These are phyloP conservation scores for Pichia sp. DNA, from an alignment of 1,139 yeast species.

Conservation along the genomic window DNA sequence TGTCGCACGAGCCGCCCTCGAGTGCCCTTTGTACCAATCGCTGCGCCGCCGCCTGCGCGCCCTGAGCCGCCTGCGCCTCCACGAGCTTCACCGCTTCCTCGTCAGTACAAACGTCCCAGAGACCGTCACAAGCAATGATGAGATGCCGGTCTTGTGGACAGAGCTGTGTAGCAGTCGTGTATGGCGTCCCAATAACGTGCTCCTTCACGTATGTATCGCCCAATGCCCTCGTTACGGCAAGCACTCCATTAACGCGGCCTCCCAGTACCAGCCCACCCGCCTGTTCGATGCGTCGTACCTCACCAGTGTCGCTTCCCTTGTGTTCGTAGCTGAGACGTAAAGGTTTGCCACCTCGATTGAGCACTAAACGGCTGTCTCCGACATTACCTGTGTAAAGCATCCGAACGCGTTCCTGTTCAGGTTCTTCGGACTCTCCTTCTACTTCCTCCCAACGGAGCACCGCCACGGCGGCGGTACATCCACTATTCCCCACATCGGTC, in stretches of 20 bases:
- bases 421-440: constrained; percentile 21
- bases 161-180: constrained; percentile 82
- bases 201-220: constrained; percentile 95
- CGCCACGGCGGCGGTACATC: constrained; percentile 96
- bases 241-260: constrained; percentile 89
- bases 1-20: constrained; percentile 78
- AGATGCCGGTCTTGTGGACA: constrained; percentile 59
- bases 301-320: constrained; percentile 79
- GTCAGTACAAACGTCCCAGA: constrained; percentile 90
- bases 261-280: constrained; percentile 86
- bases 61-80: constrained; percentile 40
- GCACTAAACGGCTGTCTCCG: constrained; percentile 84
- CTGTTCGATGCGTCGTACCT: constrained; percentile 64
- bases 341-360: constrained; percentile 68
- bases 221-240: constrained; percentile 89
- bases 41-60: constrained; percentile 65
- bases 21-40: constrained; percentile 70
- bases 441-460: constrained; percentile 78
- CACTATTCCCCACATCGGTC: constrained; percentile 61
- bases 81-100: constrained; percentile 72
- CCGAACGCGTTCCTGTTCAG: constrained; percentile 31
- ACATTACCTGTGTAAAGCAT: constrained; percentile 92
- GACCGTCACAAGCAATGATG: constrained; percentile 89
- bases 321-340: constrained; percentile 86
- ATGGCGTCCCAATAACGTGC: constrained; percentile 84